These are phyloP conservation scores for Tephrocybe sp. DNA, from an alignment of 768 basidiomycete genomes.

Conservation along the genomic window DNA sequence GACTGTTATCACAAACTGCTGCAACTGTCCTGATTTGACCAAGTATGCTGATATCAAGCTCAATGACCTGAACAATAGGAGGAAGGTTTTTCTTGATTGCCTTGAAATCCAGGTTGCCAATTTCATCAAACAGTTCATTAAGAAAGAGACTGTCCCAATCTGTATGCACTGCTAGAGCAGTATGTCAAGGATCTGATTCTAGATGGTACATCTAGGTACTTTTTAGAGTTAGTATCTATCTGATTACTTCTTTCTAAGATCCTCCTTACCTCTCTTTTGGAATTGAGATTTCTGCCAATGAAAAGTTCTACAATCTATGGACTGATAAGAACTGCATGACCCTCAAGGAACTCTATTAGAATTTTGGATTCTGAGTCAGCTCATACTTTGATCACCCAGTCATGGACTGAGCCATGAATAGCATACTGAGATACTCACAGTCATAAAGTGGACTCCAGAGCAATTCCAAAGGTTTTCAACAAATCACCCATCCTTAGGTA, in stretches of 20 bases:
- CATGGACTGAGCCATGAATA: too few species aligned
- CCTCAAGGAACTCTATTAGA: constrained; percentile 21
- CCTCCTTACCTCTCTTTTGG: constrained; percentile 30
- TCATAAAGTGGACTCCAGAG: constrained; percentile 23
- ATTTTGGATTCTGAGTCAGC: too few species aligned
- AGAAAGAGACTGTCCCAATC: constrained; percentile 26
- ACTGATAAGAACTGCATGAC: constrained; percentile 21
- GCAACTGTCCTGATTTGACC: constrained; percentile 34
- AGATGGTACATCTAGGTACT: constrained; percentile 25
- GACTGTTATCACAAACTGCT: constrained; percentile 27
- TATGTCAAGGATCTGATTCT: constrained; percentile 32
- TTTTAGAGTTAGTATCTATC: background rate
- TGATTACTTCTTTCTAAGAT: constrained; percentile 20
- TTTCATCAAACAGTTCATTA: constrained; percentile 30
- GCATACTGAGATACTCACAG: too few species aligned
- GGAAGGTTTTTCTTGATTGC: constrained; percentile 26
- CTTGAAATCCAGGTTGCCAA: constrained; percentile 23
- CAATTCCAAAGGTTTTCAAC: constrained; percentile 17
- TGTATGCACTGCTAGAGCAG: constrained; percentile 24
- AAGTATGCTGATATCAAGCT: constrained; percentile 32
- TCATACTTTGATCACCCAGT: too few species aligned
- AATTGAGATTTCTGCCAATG: constrained; percentile 19
- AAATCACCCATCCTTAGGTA: constrained; percentile 12
- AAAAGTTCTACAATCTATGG: constrained; percentile 22
- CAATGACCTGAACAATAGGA: constrained; percentile 25